Evolutionary conservation across 148 eudicot species (phyloP).

Genomic region (Bassia scoparia): DNA sequence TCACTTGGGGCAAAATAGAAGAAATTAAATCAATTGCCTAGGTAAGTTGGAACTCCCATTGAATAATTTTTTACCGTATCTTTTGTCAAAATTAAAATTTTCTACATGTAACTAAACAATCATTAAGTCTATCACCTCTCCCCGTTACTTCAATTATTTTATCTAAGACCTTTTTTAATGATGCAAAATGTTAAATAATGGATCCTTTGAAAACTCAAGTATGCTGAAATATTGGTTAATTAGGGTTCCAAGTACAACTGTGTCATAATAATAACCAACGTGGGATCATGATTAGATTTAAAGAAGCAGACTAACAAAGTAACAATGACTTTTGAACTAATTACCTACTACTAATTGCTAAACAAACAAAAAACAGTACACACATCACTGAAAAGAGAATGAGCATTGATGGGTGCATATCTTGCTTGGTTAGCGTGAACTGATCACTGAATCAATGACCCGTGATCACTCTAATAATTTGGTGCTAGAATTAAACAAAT

Average conservation of each 20-base stretch:
- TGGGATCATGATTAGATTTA: conserved; percentile 13
- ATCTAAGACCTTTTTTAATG: background rate
- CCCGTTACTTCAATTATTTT: too few species aligned
- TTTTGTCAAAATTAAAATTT: too few species aligned
- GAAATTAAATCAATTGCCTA: too few species aligned
- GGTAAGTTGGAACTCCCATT: too few species aligned
- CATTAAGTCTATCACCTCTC: too few species aligned
- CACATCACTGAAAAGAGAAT: background rate
- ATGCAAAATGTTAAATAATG: background rate
- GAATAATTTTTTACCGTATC: too few species aligned
- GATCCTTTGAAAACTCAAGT: background rate
- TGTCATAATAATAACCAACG: background rate
- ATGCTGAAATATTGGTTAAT: background rate
- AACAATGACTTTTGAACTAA: background rate
- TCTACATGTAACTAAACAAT: too few species aligned
- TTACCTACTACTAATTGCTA: background rate
- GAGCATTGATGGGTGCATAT: background rate
- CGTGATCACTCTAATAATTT: too few species aligned
- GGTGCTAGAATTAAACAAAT: too few species aligned
- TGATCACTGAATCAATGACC: too few species aligned
- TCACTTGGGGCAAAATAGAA: too few species aligned
- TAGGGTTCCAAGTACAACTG: background rate
- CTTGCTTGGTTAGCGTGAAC: background rate
- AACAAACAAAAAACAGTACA: background rate
- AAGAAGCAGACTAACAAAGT: background rate